phyloP scores from a whole-genome alignment of 257 asterid genomes.

The Fraxinus excelsior region DNA sequence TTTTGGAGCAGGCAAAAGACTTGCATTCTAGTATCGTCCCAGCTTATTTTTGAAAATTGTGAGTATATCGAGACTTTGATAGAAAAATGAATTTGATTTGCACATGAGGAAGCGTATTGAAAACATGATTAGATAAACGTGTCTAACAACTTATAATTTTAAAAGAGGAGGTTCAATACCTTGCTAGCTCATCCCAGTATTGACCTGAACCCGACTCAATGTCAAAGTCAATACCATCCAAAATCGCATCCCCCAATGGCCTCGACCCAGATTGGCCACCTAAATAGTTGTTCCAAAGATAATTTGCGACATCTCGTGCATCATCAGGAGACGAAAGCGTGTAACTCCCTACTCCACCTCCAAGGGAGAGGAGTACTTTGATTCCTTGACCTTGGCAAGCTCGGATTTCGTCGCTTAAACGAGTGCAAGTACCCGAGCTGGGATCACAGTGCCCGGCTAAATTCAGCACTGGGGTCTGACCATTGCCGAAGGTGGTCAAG shows the following conservation, averaged over 20 bases:
- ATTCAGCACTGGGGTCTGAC: slow-evolving; percentile 55
- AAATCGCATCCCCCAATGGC: slow-evolving; percentile 47
- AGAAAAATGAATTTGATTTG: no score
- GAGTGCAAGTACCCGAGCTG: slow-evolving; percentile 25
- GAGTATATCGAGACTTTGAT: no score
- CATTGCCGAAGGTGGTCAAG: slow-evolving; percentile 45
- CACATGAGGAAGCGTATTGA: no score
- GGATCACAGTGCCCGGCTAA: slow-evolving; percentile 58
- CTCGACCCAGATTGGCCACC: slow-evolving; percentile 45
- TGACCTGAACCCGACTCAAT: slow-evolving; percentile 39
- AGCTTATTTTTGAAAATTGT: no score
- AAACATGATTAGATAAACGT: no score
- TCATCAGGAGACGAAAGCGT: slow-evolving; percentile 44
- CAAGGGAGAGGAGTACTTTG: slow-evolving; percentile 43
- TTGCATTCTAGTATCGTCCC: no score
- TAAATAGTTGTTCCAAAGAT: slow-evolving; percentile 48
- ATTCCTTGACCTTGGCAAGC: slow-evolving; percentile 37
- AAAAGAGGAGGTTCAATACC: no score
- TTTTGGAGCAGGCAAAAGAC: no score
- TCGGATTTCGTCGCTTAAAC: slow-evolving; percentile 28
- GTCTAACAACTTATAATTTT: no score
- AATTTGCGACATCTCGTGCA: slow-evolving; percentile 45
- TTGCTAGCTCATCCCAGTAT: slow-evolving; percentile 41
- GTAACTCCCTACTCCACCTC: slow-evolving; percentile 43
- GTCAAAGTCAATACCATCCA: slow-evolving; percentile 61